These are phyloP conservation scores for Phenoliferia sp. DNA, from an alignment of 1,284 basidiomycete species.

Conservation along the genomic window DNA sequence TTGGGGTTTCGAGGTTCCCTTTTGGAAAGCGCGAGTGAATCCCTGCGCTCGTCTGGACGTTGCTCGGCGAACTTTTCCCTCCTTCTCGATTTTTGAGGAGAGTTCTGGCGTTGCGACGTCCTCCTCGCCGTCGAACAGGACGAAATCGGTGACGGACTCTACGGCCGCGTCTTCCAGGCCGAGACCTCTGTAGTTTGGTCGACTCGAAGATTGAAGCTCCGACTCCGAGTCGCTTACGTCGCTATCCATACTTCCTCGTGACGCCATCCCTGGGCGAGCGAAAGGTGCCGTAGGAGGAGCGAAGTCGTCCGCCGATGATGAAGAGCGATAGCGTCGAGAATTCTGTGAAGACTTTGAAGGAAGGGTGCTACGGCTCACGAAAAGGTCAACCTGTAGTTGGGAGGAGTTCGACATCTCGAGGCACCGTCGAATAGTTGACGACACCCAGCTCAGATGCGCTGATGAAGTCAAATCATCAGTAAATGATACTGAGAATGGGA, in stretches of 20 bases:
- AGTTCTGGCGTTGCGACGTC: constrained; percentile 60
- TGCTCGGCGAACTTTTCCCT: constrained; percentile 63
- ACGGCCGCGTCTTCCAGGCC: constrained; percentile 1
- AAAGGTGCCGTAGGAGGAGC: constrained; percentile 28
- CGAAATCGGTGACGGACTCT: constrained; percentile 44
- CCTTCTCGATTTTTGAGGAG: constrained; percentile 57
- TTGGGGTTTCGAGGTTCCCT: neutral
- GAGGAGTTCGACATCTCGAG: constrained; percentile 57
- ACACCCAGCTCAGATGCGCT: constrained; percentile 83
- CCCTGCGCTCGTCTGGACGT: constrained; percentile 46
- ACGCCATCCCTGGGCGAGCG: constrained; percentile 2
- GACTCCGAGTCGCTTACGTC: constrained; percentile 22
- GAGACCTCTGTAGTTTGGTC: constrained; percentile 1
- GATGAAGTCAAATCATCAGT: neutral
- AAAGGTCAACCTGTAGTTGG: constrained; percentile 70
- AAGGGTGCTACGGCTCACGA: constrained; percentile 58
- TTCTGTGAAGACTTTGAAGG: neutral
- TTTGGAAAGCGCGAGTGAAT: neutral
- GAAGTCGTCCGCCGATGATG: constrained; percentile 13
- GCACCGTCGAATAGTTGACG: constrained; percentile 62
- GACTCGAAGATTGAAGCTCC: neutral
- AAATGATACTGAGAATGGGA: neutral
- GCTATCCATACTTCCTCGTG: constrained; percentile 20
- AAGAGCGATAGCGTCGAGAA: constrained; percentile 40
- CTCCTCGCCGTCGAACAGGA: constrained; percentile 69